Conservation (phyloP, 768 basidiomycete genomes). For the Tricholoma bakamatsutake region DNA sequence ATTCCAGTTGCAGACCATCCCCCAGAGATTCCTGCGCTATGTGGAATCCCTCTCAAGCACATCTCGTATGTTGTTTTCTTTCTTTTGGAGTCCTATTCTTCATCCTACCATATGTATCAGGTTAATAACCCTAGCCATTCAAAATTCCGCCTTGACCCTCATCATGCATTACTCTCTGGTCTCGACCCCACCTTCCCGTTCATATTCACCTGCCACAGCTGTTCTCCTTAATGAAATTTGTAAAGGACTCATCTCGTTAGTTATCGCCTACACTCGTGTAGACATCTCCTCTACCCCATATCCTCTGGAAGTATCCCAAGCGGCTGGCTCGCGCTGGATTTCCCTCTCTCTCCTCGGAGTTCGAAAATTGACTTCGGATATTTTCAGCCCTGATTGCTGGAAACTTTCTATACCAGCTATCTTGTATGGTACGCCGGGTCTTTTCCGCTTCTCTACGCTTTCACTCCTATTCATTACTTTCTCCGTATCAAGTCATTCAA, state of each 20-base stretch:
- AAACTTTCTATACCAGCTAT: constrained; percentile 96
- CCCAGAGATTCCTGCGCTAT: constrained; percentile 46
- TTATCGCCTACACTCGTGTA: constrained; percentile 71
- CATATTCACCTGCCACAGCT: constrained; percentile 91
- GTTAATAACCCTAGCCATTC: constrained; percentile 79
- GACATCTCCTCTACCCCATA: constrained; percentile 26
- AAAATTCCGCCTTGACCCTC: constrained; percentile 87
- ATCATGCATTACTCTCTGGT: constrained; percentile 97
- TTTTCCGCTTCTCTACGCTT: background rate
- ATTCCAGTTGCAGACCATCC: constrained; percentile 23
- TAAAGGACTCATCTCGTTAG: constrained; percentile 83
- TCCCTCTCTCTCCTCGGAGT: constrained; percentile 23
- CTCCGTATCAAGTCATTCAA: constrained; percentile 65
- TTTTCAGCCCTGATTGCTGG: constrained; percentile 93
- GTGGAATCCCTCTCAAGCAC: constrained; percentile 73
- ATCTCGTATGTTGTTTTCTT: constrained; percentile 47
- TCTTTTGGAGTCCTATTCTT: background rate
- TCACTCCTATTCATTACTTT: background rate
- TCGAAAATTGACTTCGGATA: constrained; percentile 54
- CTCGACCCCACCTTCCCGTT: constrained; percentile 62
- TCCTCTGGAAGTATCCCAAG: constrained; percentile 23
- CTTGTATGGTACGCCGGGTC: constrained; percentile 57
- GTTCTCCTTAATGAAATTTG: constrained; percentile 93
- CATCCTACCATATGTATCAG: constrained; percentile 31
- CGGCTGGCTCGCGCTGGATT: constrained; percentile 14